These are phyloP conservation scores for Alternaria rosae DNA, from an alignment of 2,329 filamentous ascomycete genomes.

Conservation along the genomic window DNA sequence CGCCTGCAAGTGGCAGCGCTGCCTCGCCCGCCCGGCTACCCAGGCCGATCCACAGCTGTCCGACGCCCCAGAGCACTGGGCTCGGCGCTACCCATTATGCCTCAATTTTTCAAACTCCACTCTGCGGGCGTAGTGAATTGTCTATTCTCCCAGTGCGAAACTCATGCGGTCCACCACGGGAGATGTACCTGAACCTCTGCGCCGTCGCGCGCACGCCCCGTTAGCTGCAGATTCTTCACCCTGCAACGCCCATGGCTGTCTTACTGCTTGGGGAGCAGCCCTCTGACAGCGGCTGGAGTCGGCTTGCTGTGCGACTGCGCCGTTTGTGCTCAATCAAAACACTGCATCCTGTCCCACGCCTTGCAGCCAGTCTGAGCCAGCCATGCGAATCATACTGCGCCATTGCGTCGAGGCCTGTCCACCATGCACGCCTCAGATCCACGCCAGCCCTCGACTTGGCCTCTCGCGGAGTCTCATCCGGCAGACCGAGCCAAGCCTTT, in stretches of 20 bases:
- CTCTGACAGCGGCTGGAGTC: slow-evolving; percentile 32
- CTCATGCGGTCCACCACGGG: slow-evolving; percentile 27
- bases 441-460: slow-evolving; percentile 17
- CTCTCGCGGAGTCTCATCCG: slow-evolving; percentile 24
- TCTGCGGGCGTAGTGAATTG: background rate
- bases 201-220: slow-evolving; percentile 32
- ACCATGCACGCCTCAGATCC: slow-evolving; percentile 26
- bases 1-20: slow-evolving; percentile 1
- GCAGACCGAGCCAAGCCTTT: slow-evolving; percentile 27
- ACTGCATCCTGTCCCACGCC: slow-evolving; percentile 25
- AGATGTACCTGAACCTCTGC: slow-evolving; percentile 41
- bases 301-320: slow-evolving; percentile 36
- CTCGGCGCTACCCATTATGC: slow-evolving; percentile 6
- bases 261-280: background rate
- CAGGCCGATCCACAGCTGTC: slow-evolving; percentile 12
- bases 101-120: slow-evolving; percentile 3
- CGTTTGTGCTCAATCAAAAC: slow-evolving; percentile 40
- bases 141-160: slow-evolving; percentile 4
- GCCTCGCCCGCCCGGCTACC: slow-evolving; percentile 3
- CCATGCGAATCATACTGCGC: slow-evolving; percentile 35
- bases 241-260: slow-evolving; percentile 12
- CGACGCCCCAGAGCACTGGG: slow-evolving; percentile 13
- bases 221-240: slow-evolving; percentile 29
- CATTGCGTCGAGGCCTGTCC: slow-evolving; percentile 27
- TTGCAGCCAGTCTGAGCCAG: slow-evolving; percentile 20